These are phyloP conservation scores for Adiantum capillusveneris DNA, from an alignment of 75 land plant genomes.

Conservation along the genomic window DNA sequence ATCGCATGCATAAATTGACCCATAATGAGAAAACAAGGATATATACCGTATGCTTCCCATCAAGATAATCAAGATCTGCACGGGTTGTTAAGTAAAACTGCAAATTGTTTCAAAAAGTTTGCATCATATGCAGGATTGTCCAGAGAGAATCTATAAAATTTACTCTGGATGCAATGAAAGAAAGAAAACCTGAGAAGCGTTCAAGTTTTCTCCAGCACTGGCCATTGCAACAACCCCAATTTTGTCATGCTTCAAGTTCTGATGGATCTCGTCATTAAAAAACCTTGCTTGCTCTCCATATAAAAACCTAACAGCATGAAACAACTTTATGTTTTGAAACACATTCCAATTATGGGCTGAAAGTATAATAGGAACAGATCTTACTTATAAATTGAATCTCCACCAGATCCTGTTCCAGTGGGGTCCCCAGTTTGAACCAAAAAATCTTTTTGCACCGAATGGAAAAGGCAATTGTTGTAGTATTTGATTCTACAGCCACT, in stretches of 20 bases:
- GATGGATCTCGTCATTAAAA: slow-evolving; percentile 85
- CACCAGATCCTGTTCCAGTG: slow-evolving; percentile 82
- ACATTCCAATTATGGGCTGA: background rate
- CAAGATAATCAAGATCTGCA: slow-evolving; percentile 90
- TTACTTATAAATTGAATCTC: slow-evolving; percentile 96
- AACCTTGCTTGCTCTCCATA: slow-evolving; percentile 97
- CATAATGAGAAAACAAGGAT: too few relatives aligned
- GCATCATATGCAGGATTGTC: background rate
- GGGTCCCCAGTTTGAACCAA: slow-evolving; percentile 97
- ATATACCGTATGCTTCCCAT: slow-evolving; percentile 97
- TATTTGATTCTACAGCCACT: slow-evolving; percentile 70
- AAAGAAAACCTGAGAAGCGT: slow-evolving; percentile 86
- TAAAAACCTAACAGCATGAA: slow-evolving; percentile 43
- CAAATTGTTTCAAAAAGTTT: slow-evolving; percentile 5
- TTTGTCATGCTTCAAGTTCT: slow-evolving; percentile 80
- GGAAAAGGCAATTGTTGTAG: slow-evolving; percentile 93
- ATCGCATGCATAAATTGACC: too few relatives aligned
- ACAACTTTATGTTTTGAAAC: background rate
- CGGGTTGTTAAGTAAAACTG: slow-evolving; percentile 93
- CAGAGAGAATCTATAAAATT: background rate
- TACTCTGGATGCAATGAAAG: background rate
- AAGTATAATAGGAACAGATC: background rate
- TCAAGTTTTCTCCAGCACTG: slow-evolving; percentile 89
- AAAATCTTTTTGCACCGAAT: slow-evolving; percentile 86
- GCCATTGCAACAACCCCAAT: slow-evolving; percentile 96